Conservation (phyloP, 192 early-diverging fungal genomes). For the Coemansia sp. region DNA sequence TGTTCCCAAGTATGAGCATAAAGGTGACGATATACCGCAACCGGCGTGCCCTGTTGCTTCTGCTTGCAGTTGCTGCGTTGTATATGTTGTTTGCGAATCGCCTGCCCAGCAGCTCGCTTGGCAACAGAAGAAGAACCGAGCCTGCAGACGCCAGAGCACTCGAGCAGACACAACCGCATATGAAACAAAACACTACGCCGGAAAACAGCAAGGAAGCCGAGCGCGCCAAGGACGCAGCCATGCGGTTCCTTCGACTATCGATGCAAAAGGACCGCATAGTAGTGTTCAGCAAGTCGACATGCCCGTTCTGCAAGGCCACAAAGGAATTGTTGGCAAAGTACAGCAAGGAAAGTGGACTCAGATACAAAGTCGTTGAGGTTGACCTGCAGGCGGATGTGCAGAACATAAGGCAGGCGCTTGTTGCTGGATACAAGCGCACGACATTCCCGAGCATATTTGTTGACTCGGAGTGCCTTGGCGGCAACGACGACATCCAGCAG, state of each 20-base stretch:
- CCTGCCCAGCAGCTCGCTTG: conserved; percentile 1
- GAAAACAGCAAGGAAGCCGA: background rate
- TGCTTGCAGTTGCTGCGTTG: conserved; percentile 15
- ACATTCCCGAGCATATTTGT: conserved; percentile 72
- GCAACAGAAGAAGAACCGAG: background rate
- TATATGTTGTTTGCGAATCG: conserved; percentile 13
- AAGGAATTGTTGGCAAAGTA: conserved; percentile 56
- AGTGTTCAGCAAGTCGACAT: conserved; percentile 76
- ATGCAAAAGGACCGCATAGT: conserved; percentile 29
- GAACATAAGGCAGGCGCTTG: conserved; percentile 57
- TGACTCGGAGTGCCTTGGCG: conserved; percentile 63
- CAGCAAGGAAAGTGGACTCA: conserved; percentile 26
- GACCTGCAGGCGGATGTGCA: conserved; percentile 40
- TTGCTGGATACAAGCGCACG: conserved; percentile 57
- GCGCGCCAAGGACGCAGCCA: conserved; percentile 14
- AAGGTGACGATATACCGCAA: conserved; percentile 36
- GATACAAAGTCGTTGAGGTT: conserved; percentile 57
- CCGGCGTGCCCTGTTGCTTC: conserved; percentile 25
- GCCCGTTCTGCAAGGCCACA: conserved; percentile 67
- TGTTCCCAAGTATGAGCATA: conserved; percentile 17
- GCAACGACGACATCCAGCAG: conserved; percentile 54
- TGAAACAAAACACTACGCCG: background rate
- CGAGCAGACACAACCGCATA: background rate
- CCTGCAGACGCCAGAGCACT: background rate
- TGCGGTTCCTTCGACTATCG: conserved; percentile 22